Percentiles rank a stretch among this genome's conserved stretches.
phyloP scores from a whole-genome alignment of 345 rosid genomes.

The Theobroma cacao region DNA sequence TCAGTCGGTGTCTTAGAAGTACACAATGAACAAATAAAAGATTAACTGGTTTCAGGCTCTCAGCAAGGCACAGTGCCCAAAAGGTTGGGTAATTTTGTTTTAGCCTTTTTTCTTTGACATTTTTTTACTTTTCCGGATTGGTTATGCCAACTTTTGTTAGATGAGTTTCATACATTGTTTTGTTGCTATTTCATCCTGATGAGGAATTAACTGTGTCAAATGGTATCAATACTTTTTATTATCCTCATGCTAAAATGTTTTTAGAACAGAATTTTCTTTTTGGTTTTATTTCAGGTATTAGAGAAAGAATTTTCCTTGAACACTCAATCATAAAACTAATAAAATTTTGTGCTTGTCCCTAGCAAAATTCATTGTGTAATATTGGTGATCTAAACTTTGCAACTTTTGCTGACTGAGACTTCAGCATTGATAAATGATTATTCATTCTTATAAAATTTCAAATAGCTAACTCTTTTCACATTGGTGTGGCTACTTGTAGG shows the following conservation, averaged over 20 bases:
- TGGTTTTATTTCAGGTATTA: background rate
- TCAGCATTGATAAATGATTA: background rate
- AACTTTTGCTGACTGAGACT: background rate
- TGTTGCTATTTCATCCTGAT: background rate
- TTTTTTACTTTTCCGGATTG: background rate
- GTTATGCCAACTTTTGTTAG: no score
- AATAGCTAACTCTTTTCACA: no score
- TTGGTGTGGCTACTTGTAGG: constrained; percentile 36
- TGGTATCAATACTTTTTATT: background rate
- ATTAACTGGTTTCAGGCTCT: constrained; percentile 57
- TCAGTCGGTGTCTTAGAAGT: constrained; percentile 96
- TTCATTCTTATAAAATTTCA: background rate
- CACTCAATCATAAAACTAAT: no score
- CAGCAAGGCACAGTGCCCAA: constrained; percentile 56
- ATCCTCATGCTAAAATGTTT: background rate
- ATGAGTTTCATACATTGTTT: background rate
- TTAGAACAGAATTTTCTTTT: background rate
- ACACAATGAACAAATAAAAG: constrained; percentile 93
- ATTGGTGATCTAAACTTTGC: background rate
- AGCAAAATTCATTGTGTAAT: background rate
- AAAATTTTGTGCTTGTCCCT: background rate
- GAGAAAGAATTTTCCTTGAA: background rate
- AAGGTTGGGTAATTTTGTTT: constrained; percentile 43
- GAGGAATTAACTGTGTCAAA: background rate
- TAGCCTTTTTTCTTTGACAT: background rate